Conservation (phyloP, 495 filamentous ascomycete species). For the Penicillium steckii region DNA sequence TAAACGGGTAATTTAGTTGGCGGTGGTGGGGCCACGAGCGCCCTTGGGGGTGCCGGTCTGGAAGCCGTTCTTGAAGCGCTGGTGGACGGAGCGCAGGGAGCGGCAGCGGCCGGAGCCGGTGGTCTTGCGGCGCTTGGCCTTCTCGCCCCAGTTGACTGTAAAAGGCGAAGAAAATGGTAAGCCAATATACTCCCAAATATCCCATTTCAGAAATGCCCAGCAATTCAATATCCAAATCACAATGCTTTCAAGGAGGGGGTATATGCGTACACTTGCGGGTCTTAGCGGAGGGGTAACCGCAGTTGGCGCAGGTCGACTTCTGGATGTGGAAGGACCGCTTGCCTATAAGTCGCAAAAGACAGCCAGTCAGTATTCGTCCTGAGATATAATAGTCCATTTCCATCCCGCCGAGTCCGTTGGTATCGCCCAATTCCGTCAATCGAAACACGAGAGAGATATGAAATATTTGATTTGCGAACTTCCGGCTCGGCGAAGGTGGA, state of each 20-base stretch:
- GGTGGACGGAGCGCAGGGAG: conserved; percentile 83
- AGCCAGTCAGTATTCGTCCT: conserved; percentile 27
- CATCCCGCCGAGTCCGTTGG: conserved; percentile 10
- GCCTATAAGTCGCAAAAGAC: conserved; percentile 52
- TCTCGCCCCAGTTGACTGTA: conserved; percentile 98
- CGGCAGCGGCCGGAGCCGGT: conserved; percentile 92
- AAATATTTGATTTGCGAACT: conserved; percentile 19
- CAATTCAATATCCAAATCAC: conserved; percentile 13
- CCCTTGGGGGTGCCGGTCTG: conserved; percentile 85
- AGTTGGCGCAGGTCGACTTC: conserved; percentile 96
- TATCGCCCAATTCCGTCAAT: conserved; percentile 18
- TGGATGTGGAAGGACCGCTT: conserved; percentile 97
- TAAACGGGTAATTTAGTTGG: conserved; percentile 39
- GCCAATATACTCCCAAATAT: conserved; percentile 20
- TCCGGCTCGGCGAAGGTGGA: conserved; percentile 14
- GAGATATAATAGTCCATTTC: not conserved
- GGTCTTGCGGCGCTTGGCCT: conserved; percentile 99
- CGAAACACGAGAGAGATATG: conserved; percentile 14
- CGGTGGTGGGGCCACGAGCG: conserved; percentile 63
- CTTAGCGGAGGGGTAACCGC: conserved; percentile 96
- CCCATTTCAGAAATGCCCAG: conserved; percentile 3
- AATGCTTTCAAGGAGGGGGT: conserved; percentile 18
- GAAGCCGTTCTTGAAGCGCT: conserved; percentile 96
- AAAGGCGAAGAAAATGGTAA: conserved; percentile 29
- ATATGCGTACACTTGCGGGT: conserved; percentile 91